phyloP scores from a whole-genome alignment of 1,284 basidiomycete species.

The Bondarzewia mesenterica region DNA sequence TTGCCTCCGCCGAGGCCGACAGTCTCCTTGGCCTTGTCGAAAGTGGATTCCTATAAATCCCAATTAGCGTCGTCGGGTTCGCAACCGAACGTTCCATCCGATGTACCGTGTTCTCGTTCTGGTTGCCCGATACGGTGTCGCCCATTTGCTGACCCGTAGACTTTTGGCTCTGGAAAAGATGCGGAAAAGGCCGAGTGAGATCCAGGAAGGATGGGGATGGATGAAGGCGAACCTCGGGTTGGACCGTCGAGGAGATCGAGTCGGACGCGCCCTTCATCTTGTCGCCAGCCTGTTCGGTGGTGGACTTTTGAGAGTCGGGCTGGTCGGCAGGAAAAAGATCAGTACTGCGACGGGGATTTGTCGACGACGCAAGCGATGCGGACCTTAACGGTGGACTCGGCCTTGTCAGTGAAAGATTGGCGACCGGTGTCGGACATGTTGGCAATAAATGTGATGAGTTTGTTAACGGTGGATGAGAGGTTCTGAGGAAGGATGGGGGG shows the following conservation, averaged over 20 bases:
- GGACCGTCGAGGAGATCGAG: slow-evolving; percentile 23
- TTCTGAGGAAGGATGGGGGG: not conserved
- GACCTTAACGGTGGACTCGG: slow-evolving; percentile 26
- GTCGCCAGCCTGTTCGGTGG: slow-evolving; percentile 27
- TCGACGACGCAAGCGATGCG: slow-evolving; percentile 9
- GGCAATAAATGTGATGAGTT: not conserved
- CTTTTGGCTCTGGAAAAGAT: slow-evolving; percentile 32
- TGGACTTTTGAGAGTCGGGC: slow-evolving; percentile 25
- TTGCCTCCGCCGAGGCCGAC: slow-evolving; percentile 38
- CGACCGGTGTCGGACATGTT: slow-evolving; percentile 33
- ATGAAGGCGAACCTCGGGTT: slow-evolving; percentile 23
- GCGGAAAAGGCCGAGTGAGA: not conserved
- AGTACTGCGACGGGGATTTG: not conserved
- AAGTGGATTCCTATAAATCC: slow-evolving; percentile 24
- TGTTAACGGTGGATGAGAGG: not conserved
- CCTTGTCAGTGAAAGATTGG: slow-evolving; percentile 36
- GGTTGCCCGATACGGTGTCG: slow-evolving; percentile 34
- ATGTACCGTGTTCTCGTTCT: slow-evolving; percentile 21
- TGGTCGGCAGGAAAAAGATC: too few species aligned
- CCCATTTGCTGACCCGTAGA: slow-evolving; percentile 33
- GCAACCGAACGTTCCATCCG: not conserved
- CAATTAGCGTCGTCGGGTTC: slow-evolving; percentile 17
- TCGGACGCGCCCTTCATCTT: slow-evolving; percentile 26
- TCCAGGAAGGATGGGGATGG: not conserved
- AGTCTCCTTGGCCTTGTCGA: slow-evolving; percentile 45